Evolutionary conservation across 2,329 filamentous ascomycete genomes (phyloP).

Genomic region (Sporothrix inflata): DNA sequence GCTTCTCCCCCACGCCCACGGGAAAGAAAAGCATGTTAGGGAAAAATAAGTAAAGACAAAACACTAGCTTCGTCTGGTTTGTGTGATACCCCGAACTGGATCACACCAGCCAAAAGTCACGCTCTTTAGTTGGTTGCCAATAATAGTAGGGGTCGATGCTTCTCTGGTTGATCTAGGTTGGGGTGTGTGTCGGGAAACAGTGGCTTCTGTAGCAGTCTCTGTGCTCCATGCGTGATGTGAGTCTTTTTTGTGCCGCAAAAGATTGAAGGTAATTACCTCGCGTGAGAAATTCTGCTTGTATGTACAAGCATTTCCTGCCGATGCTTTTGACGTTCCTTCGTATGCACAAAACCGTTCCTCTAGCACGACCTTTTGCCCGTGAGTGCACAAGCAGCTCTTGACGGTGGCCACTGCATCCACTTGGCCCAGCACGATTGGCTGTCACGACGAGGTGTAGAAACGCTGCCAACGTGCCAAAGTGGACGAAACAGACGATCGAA

Average conservation of each 20-base stretch:
- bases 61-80: constrained; percentile 3
- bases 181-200: not conserved
- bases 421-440: not conserved
- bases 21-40: not conserved
- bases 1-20: not conserved
- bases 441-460: not conserved
- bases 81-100: constrained; percentile 10
- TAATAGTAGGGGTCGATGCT: not conserved
- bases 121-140: not conserved
- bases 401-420: constrained; percentile 6
- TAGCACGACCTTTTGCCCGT: not conserved
- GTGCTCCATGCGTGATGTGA: too few relatives aligned
- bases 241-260: not conserved
- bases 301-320: not conserved
- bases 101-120: not conserved
- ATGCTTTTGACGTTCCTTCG: not conserved
- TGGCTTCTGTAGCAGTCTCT: not conserved
- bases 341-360: not conserved
- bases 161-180: not conserved
- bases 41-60: not conserved
- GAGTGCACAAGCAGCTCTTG: not conserved
- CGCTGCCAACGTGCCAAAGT: not conserved
- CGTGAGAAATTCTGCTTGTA: not conserved
- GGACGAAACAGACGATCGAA: constrained; percentile 8
- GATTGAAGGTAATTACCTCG: not conserved